Evolutionary conservation across 2,329 filamentous ascomycete species (phyloP), one percentile per base, ranked within the genome.

Genomic region (Sporothrix brasiliensis): DNA sequence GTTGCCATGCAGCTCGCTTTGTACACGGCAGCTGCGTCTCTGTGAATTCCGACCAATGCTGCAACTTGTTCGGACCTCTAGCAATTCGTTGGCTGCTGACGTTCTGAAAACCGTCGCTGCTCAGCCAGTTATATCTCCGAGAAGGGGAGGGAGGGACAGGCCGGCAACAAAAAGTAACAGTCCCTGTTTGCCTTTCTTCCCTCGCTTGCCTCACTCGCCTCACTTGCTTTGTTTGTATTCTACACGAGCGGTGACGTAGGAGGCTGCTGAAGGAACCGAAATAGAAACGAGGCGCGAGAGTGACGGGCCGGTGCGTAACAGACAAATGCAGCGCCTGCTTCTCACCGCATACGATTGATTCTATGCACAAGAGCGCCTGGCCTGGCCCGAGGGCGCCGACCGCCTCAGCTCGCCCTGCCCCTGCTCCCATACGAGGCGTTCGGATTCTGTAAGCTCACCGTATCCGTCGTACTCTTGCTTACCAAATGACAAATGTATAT

Each of bases 231-330:
- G 2, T 30, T 30, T 30, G 27, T 4, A 56, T 56, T 9, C 53
- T 34, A 27, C 5, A 19, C 5, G 30, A 14, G 53, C 53, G 13
- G 53, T 56, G 53, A 56, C 53, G 24, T 13, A 56, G 44, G 44
- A 47, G 44, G 44, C 13, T 16, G 10, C 24, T 30, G 52, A 30
- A 24, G 24, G 13, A 4, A 5, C 30, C 30, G 24, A 30, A 54
- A 56, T 34, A 34, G 30, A 34, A 56, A 60, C 14, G 34, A 60
- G 56, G 56, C 56, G 56, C 56, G 34, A 41, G 30, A 60, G 50
- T 11, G 9, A 24, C n/a, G 11, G 50, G n/a, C 30, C 49, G 10
- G 24, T 27, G 19, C 2, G 34, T 7, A 7, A 19, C 30, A 60
- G 14, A 14, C 6, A 21, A 9, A 21, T 1, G 24, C 19, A 60